phyloP scores from a whole-genome alignment of 176 grass and related monocot genomes.

The Olyra latifolia region DNA sequence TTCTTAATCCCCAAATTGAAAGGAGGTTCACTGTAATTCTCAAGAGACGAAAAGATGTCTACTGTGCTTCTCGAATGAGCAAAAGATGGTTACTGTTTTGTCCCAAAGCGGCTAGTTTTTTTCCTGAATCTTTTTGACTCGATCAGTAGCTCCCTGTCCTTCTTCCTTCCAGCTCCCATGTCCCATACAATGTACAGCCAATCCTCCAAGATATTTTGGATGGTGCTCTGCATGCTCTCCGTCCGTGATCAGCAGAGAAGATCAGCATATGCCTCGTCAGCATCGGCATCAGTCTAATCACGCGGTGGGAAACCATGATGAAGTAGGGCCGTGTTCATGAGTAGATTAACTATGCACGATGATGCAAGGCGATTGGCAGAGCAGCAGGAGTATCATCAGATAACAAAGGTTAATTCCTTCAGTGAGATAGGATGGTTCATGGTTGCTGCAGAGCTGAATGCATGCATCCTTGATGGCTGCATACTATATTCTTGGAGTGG shows the following conservation, averaged over 20 bases:
- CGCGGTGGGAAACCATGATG: background rate
- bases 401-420: background rate
- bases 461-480: background rate
- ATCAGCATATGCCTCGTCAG: background rate
- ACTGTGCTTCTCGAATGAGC: background rate
- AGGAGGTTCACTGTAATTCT: background rate
- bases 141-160: background rate
- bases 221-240: background rate
- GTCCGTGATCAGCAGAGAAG: background rate
- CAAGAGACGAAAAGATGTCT: background rate
- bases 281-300: background rate
- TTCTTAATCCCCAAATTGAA: background rate
- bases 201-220: constrained; percentile 30
- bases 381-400: background rate
- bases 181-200: background rate
- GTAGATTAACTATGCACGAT: background rate
- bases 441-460: background rate
- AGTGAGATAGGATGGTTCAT: background rate
- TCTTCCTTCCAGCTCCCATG: background rate
- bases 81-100: background rate
- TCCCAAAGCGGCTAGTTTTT: background rate
- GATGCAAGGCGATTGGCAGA: background rate
- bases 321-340: background rate
- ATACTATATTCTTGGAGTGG: background rate
- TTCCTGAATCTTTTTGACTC: background rate